Conservation (phyloP, 1,284 basidiomycete species). For the Tilletiopsis washingtonensis region DNA sequence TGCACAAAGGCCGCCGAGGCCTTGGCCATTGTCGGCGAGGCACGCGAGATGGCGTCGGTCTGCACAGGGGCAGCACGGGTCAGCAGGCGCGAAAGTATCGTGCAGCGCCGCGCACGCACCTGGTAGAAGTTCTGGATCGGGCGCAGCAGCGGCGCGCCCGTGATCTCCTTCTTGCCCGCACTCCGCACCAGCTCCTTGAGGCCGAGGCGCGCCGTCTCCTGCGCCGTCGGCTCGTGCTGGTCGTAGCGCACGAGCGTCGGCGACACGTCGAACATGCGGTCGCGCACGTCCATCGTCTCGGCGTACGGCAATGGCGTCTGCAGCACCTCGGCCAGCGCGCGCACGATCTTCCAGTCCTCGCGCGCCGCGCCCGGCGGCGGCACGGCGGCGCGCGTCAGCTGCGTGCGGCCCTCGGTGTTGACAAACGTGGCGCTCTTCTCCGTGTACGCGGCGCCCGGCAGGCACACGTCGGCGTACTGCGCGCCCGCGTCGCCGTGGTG, state of each 20-base stretch:
- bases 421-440: constrained; percentile 93
- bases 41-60: constrained; percentile 65
- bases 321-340: constrained; percentile 84
- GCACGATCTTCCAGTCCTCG: constrained; percentile 98
- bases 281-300: constrained; percentile 73
- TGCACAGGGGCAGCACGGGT: too few species aligned
- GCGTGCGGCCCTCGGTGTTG: constrained; percentile 91
- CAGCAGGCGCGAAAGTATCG: too few species aligned
- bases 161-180: constrained; percentile 10
- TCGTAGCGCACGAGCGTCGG: constrained; percentile 86
- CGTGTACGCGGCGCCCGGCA: constrained; percentile 90
- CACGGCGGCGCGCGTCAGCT: constrained; percentile 84
- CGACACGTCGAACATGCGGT: constrained; percentile 95
- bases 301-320: constrained; percentile 80
- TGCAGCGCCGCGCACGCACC: too few species aligned
- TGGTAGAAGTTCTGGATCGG: constrained; percentile 91
- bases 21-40: constrained; percentile 48
- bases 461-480: constrained; percentile 87
- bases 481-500: constrained; percentile 97
- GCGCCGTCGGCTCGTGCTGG: constrained; percentile 67
- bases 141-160: constrained; percentile 59
- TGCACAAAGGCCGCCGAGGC: constrained; percentile 23
- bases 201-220: constrained; percentile 23
- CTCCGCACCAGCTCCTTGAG: constrained; percentile 20
- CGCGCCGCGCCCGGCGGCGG: constrained; percentile 87